Base-by-base conservation (phyloP, 2,329 filamentous ascomycete genomes). In the Lasiodiplodia theobromae region DNA sequence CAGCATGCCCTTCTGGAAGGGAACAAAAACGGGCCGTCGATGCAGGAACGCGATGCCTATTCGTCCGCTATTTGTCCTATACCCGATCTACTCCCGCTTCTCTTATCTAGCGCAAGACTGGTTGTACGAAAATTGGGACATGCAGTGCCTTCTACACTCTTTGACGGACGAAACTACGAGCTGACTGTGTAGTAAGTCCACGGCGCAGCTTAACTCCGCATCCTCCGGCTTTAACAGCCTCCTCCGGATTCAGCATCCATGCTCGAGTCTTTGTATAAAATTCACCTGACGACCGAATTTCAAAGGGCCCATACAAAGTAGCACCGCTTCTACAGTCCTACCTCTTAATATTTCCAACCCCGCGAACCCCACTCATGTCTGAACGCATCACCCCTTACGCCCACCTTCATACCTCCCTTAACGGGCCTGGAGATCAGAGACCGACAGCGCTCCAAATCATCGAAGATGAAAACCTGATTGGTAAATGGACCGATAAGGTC, bases 391-490 rank as follows among this genome's bases (percentile, higher is more conserved):
- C 58, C 23, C 58, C 40, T 18, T 75, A 75, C 58, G 71, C 71
- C n/a, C 67, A 58, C 14, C 70, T 64, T 31, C 72, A 74, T 56
- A 56, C 67, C 37, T 69, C 69, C 23, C 71, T 71, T 14, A 56
- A 74, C 51, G 81, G 80, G 0, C 76, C 80, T 1, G 80, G 80
- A 1, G 82, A 83, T 69, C 71, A 74, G 21, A 76, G 81, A 2
- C 82, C 82, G 10, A 83, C 81, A 1, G 81, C 81, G 2, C 57
- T 80, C 0, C 76, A 80, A 60, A 78, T 83, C 37, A 69, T 83
- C 51, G 65, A 77, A 38, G 81, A 83, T 57, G 78, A 82, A 49
- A 66, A 71, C 16, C 70, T 81, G 16, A 69, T 76, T 10, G 47
- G 31, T n/a, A 52, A 25, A 25, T 64, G 60, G 60, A 5, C 34